These are phyloP conservation scores for Geopyxis carbonaria DNA, from an alignment of 495 filamentous ascomycete genomes.

Conservation along the genomic window DNA sequence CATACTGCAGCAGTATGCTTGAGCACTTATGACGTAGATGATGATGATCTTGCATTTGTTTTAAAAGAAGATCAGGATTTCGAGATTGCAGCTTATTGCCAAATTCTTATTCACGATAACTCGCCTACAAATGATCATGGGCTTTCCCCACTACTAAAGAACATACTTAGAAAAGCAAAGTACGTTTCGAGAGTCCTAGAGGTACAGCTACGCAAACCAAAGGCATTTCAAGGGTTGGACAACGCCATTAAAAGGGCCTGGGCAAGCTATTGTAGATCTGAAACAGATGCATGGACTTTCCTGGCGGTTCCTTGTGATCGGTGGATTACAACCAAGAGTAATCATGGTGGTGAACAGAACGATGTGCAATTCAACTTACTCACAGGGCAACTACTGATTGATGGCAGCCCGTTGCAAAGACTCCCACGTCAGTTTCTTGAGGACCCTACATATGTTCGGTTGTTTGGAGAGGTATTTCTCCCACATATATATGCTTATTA, in stretches of 20 bases:
- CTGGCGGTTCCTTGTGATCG: conserved; percentile 20
- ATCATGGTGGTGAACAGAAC: conserved; percentile 26
- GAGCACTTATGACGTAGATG: conserved; percentile 27
- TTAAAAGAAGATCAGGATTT: conserved; percentile 17
- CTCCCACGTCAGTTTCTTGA: conserved; percentile 33
- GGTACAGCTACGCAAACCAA: no score
- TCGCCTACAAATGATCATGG: neutral
- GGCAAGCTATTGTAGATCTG: conserved; percentile 30
- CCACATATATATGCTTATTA: no score
- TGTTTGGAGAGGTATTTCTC: conserved; percentile 35
- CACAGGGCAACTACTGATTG: conserved; percentile 38
- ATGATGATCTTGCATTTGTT: conserved; percentile 10
- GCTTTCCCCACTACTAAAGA: neutral
- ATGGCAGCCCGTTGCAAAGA: conserved; percentile 35
- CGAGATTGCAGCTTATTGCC: conserved; percentile 29
- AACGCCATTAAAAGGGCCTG: conserved; percentile 27
- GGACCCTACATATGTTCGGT: conserved; percentile 27
- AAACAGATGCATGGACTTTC: no score
- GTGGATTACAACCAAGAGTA: no score
- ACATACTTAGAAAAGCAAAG: no score
- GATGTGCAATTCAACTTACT: conserved; percentile 38
- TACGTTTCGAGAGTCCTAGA: no score
- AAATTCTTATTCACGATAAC: conserved; percentile 27
- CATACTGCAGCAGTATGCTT: conserved; percentile 25
- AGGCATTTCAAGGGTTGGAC: conserved; percentile 21